Conservation (phyloP, 176 grass and related monocot genomes). For the Themeda triandra region DNA sequence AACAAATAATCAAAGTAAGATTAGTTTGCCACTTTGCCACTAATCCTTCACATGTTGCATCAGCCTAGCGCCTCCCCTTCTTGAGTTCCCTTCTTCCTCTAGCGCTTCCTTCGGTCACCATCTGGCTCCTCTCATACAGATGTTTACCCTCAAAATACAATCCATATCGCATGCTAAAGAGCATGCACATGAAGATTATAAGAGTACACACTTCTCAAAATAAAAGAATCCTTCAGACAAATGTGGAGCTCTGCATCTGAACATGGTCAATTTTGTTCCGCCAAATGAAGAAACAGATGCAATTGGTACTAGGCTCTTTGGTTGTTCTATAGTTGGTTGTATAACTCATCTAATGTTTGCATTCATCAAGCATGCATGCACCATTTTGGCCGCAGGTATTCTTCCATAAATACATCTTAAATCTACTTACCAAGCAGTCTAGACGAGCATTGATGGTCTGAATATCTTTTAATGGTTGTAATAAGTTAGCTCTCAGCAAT, state of each 20-base stretch:
- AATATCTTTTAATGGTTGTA: conserved; percentile 90
- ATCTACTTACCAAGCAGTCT: conserved; percentile 80
- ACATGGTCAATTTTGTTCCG: background rate
- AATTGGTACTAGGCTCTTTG: background rate
- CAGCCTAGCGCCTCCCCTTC: background rate
- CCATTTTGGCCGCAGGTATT: background rate
- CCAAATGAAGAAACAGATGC: too few relatives aligned
- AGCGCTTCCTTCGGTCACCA: background rate
- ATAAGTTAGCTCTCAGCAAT: conserved; percentile 90
- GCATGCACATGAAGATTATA: background rate
- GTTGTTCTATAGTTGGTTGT: too few relatives aligned
- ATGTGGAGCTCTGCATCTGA: background rate
- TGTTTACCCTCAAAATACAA: background rate
- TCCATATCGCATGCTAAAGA: background rate
- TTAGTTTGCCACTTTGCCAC: too few relatives aligned
- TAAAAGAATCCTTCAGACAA: background rate
- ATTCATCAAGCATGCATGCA: background rate
- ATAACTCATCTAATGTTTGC: too few relatives aligned
- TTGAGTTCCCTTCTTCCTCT: background rate
- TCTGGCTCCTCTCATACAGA: background rate
- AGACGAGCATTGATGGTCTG: conserved; percentile 91
- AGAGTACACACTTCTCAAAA: background rate
- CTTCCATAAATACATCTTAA: conserved; percentile 6
- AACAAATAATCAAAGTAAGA: background rate
- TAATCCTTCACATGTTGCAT: too few relatives aligned